phyloP scores from a whole-genome alignment of 2,329 filamentous ascomycete species.

The Aspergillus aculeatus region DNA sequence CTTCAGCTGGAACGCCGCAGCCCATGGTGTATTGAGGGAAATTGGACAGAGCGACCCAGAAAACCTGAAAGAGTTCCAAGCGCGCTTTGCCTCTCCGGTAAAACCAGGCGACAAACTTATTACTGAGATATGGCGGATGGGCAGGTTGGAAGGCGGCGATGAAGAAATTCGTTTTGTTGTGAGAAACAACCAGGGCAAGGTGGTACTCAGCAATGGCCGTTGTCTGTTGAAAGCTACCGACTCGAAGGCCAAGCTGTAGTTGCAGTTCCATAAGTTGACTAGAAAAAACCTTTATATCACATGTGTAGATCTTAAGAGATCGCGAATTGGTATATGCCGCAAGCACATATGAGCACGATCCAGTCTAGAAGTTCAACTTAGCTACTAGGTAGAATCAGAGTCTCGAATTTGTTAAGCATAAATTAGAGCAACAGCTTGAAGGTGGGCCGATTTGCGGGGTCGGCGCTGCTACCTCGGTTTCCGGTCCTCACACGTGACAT shows the following conservation, averaged over 20 bases:
- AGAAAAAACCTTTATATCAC: too few species aligned
- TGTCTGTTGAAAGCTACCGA: conserved; percentile 69
- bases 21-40: conserved; percentile 69
- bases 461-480: not conserved
- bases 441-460: not conserved
- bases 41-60: conserved; percentile 74
- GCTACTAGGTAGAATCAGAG: too few species aligned
- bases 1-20: conserved; percentile 79
- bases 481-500: not conserved
- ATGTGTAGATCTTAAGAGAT: not conserved
- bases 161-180: conserved; percentile 83
- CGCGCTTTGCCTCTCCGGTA: conserved; percentile 81
- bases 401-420: too few species aligned
- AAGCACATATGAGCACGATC: not conserved
- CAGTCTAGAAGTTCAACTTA: too few species aligned
- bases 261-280: not conserved
- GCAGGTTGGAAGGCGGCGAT: conserved; percentile 60
- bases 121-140: conserved; percentile 77
- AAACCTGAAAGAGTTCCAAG: conserved; percentile 86
- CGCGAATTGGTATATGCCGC: not conserved
- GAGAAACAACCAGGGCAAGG: conserved; percentile 75
- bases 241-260: conserved; percentile 63
- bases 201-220: conserved; percentile 82
- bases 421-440: too few species aligned
- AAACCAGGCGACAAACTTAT: conserved; percentile 79